phyloP scores from a whole-genome alignment of 2,329 filamentous ascomycete genomes.

The Ustulina deusta region DNA sequence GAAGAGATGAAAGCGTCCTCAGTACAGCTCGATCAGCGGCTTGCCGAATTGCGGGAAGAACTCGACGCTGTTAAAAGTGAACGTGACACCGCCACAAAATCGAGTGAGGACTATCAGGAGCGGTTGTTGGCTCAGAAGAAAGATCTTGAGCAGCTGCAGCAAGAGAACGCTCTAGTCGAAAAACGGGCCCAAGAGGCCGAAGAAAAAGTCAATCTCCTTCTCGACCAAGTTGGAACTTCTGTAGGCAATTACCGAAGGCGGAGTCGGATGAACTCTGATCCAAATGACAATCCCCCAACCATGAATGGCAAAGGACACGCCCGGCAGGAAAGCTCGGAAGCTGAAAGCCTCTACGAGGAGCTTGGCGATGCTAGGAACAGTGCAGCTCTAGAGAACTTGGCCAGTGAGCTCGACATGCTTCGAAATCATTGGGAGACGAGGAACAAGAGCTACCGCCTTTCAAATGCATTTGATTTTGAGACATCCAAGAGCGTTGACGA shows the following conservation, averaged over 20 bases:
- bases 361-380: slow-evolving; percentile 68
- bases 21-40: slow-evolving; percentile 75
- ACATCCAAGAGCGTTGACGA: slow-evolving; percentile 60
- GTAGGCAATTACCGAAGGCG: slow-evolving; percentile 94
- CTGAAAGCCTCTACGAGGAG: slow-evolving; percentile 72
- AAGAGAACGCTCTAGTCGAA: slow-evolving; percentile 85
- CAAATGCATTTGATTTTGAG: slow-evolving; percentile 90
- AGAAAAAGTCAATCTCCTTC: slow-evolving; percentile 88
- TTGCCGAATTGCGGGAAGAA: slow-evolving; percentile 76
- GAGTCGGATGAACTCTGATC: slow-evolving; percentile 68
- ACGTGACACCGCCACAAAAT: slow-evolving; percentile 69
- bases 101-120: slow-evolving; percentile 64
- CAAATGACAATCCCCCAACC: slow-evolving; percentile 53
- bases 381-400: slow-evolving; percentile 86
- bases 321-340: slow-evolving; percentile 69
- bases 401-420: slow-evolving; percentile 90
- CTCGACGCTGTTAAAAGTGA: slow-evolving; percentile 74
- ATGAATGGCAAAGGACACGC: slow-evolving; percentile 52
- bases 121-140: slow-evolving; percentile 71
- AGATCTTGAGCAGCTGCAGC: slow-evolving; percentile 84
- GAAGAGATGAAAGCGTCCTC: slow-evolving; percentile 75
- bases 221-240: slow-evolving; percentile 93
- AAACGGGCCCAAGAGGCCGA: slow-evolving; percentile 89
- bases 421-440: slow-evolving; percentile 95
- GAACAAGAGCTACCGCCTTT: slow-evolving; percentile 93